Conservation (phyloP, 1,284 basidiomycete species). For the Boletus holoroseus region DNA sequence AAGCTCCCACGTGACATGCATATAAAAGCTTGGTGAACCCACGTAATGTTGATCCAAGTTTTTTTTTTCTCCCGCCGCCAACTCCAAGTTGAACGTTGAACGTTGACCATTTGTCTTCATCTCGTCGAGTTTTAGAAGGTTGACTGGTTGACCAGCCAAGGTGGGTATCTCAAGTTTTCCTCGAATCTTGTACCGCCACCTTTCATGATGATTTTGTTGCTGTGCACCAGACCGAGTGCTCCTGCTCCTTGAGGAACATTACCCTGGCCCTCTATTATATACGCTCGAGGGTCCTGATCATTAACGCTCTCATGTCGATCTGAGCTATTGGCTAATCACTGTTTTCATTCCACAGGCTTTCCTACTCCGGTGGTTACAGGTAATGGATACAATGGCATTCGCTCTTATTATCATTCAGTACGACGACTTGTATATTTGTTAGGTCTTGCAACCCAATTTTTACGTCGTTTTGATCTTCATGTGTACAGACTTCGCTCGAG, state of each 20-base stretch:
- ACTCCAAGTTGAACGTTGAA: background rate
- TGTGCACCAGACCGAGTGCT: constrained; percentile 37
- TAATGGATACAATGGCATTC: background rate
- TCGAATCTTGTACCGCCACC: background rate
- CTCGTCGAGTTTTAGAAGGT: background rate
- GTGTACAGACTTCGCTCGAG: constrained; percentile 70
- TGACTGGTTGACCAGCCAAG: background rate
- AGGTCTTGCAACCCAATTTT: background rate
- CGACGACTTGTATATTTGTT: background rate
- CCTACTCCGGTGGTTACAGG: background rate
- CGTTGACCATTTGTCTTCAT: background rate
- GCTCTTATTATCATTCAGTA: background rate
- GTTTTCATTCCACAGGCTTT: background rate
- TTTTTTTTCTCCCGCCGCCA: background rate
- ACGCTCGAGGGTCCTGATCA: constrained; percentile 36
- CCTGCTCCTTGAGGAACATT: constrained; percentile 31
- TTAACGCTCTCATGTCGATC: background rate
- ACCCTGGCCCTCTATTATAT: constrained; percentile 33
- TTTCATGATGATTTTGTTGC: constrained; percentile 33
- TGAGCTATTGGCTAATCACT: constrained; percentile 6
- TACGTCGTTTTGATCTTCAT: constrained; percentile 60
- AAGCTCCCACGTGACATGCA: background rate
- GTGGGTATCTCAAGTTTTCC: constrained; percentile 4
- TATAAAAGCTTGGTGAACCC: background rate
- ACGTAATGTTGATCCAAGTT: background rate